Percentiles rank a stretch among this genome's conserved stretches.
These are phyloP conservation scores for Hymenoscyphus fraxineus DNA, from an alignment of 2,329 filamentous ascomycete species.

Conservation along the genomic window DNA sequence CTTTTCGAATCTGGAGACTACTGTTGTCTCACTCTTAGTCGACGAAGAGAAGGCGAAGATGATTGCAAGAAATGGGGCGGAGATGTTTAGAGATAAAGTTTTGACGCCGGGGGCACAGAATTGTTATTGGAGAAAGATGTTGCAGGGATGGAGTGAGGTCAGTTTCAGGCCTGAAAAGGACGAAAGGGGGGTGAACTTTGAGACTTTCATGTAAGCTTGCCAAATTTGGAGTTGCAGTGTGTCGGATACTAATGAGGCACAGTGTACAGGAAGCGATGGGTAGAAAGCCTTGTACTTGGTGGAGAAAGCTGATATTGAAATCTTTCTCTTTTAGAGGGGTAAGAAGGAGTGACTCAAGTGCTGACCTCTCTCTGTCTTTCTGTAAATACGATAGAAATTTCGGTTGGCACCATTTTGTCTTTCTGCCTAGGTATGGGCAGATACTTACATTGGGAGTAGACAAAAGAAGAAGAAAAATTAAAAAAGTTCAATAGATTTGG, in stretches of 20 bases:
- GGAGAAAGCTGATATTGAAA: neutral
- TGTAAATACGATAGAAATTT: neutral
- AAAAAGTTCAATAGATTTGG: too few relatives aligned
- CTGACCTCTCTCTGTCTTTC: neutral
- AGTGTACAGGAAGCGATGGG: neutral
- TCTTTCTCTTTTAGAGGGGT: neutral
- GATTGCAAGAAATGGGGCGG: conserved; percentile 40
- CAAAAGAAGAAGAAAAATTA: too few relatives aligned
- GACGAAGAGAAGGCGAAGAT: conserved; percentile 42
- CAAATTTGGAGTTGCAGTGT: neutral
- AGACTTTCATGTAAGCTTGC: conserved; percentile 17
- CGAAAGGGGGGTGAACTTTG: conserved; percentile 18
- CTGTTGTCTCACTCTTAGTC: conserved; percentile 40
- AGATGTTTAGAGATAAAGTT: conserved; percentile 43
- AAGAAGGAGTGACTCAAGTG: neutral
- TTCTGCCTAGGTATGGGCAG: too few relatives aligned
- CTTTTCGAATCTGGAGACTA: conserved; percentile 37
- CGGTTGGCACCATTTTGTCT: neutral
- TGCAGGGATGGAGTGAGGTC: conserved; percentile 18
- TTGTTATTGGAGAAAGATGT: conserved; percentile 44
- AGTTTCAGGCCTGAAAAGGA: conserved; percentile 17
- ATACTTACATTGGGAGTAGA: neutral
- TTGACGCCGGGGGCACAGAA: conserved; percentile 51
- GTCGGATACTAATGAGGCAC: neutral
- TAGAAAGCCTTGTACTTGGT: neutral